Conservation (phyloP, 352 stramenopile species). For the Phytophthora boehmeriae region DNA sequence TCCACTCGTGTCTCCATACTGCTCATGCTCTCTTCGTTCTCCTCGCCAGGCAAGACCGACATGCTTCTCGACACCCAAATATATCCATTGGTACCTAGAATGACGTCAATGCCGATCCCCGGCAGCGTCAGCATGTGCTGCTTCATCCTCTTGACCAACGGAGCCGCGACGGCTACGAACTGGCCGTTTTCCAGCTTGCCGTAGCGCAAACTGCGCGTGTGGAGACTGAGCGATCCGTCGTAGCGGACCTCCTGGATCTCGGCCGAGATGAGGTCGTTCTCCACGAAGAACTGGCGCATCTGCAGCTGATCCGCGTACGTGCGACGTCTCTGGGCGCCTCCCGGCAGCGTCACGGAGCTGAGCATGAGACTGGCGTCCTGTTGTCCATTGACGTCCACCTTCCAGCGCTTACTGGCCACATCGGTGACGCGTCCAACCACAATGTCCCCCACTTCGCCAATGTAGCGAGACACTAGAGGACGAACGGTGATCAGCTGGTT, state of each 20-base stretch:
- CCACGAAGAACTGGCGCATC: slow-evolving; percentile 95
- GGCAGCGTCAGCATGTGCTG: slow-evolving; percentile 94
- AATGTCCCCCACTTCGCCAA: slow-evolving; percentile 96
- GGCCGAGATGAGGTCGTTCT: slow-evolving; percentile 96
- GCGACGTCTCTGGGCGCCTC: slow-evolving; percentile 94
- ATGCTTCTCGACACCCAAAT: slow-evolving; percentile 95
- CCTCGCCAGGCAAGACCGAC: slow-evolving; percentile 48
- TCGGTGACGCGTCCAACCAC: slow-evolving; percentile 95
- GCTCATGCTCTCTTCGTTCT: slow-evolving; percentile 50
- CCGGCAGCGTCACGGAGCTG: slow-evolving; percentile 94
- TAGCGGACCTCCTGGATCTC: slow-evolving; percentile 88
- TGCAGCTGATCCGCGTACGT: slow-evolving; percentile 97
- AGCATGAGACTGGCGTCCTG: slow-evolving; percentile 91
- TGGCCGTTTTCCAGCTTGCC: slow-evolving; percentile 96
- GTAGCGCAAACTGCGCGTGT: slow-evolving; percentile 95
- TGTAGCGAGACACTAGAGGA: slow-evolving; percentile 91
- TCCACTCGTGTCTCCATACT: slow-evolving; percentile 89
- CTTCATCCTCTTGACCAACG: slow-evolving; percentile 93
- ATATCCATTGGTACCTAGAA: slow-evolving; percentile 95
- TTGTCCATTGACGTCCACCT: slow-evolving; percentile 92
- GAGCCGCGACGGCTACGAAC: slow-evolving; percentile 88
- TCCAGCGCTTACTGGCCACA: slow-evolving; percentile 95
- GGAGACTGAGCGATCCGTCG: slow-evolving; percentile 93
- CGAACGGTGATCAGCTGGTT: slow-evolving; percentile 97
- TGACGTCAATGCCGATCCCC: slow-evolving; percentile 85